phyloP scores from a whole-genome alignment of 2,329 filamentous ascomycete genomes.

The Claviceps quebecensis region DNA sequence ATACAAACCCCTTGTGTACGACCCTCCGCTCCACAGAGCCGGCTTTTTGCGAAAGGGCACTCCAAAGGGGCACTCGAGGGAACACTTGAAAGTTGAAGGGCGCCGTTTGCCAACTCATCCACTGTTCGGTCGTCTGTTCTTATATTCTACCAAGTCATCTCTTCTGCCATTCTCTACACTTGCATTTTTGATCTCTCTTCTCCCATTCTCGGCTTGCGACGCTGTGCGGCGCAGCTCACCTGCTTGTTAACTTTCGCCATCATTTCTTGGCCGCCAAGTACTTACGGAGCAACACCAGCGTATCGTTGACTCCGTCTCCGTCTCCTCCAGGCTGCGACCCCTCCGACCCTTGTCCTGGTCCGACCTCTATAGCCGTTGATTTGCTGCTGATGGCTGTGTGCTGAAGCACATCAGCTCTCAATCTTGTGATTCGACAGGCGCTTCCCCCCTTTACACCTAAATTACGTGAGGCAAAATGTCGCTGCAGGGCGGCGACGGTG shows the following conservation, averaged over 20 bases:
- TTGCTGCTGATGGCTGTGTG: slow-evolving; percentile 6
- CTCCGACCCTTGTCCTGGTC: background rate
- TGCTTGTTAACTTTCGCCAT: background rate
- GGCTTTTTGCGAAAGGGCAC: too few species aligned
- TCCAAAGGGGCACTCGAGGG: background rate
- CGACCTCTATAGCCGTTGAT: background rate
- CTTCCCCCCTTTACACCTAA: background rate
- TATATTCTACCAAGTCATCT: background rate
- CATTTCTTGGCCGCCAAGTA: background rate
- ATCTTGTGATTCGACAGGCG: background rate
- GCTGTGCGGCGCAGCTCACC: slow-evolving; percentile 2
- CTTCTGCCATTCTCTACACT: slow-evolving; percentile 1
- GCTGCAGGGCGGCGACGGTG: slow-evolving; percentile 18
- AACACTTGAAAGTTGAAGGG: background rate
- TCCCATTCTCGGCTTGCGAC: slow-evolving; percentile 1
- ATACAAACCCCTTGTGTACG: background rate
- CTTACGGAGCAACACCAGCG: background rate
- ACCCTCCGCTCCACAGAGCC: background rate
- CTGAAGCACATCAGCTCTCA: slow-evolving; percentile 2
- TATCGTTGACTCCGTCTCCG: background rate
- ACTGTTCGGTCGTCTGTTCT: background rate
- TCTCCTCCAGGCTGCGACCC: background rate
- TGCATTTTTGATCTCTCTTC: background rate
- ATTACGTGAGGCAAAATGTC: slow-evolving; percentile 17
- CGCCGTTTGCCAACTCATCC: background rate